Evolutionary conservation across 768 basidiomycete species (phyloP), one percentile per base, ranked within the genome.

Genomic region (Russula lepida): DNA sequence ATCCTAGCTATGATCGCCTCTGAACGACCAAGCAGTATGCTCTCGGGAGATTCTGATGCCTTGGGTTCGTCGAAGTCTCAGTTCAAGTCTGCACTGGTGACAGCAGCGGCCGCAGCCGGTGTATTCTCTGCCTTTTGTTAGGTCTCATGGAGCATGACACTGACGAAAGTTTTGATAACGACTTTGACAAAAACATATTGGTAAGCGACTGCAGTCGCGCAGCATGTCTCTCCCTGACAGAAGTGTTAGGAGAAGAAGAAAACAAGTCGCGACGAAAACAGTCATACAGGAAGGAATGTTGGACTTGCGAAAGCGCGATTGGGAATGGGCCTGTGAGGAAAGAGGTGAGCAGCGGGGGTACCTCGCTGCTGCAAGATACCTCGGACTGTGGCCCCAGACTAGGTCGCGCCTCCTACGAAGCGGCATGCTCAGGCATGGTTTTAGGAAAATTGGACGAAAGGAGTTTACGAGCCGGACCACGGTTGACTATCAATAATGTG

Each of bases 61-160:
- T 98, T 94, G 56, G 97, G 79, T 76, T 98, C 95, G 69, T 97
- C 95, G 32, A 95, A 87, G 65, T n/a, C n/a, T n/a, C n/a, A n/a
- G n/a, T n/a, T n/a, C n/a, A n/a, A n/a, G n/a, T 94, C 92, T 30
- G 85, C 83, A 3, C 15, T 37, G 35, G 15, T 6, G 35, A 37
- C 13, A 37, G 17, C 65, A 35, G 75, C 71, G 5, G 62, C 84
- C 12, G 76, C 82, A 63, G 85, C 82, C 2, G 74, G n/a, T n/a
- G n/a, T 79, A 69, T 85, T 88, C 54, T 89, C 86, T 0, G 89
- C 89, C 76, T 92, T 86, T 69, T 88, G 89, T 78, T 91, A 88
- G 7, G 91, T 91, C 66, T 89, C 89, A 67, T 80, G 79, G 43
- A 94, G 89, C 72, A 91, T 92, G 35, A 82, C 79, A 69, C 82